A percentile compares a stretch with the other conserved stretches of the same genome.
phyloP scores from a whole-genome alignment of 805 yeast species.

The Lipomyces japonicus region DNA sequence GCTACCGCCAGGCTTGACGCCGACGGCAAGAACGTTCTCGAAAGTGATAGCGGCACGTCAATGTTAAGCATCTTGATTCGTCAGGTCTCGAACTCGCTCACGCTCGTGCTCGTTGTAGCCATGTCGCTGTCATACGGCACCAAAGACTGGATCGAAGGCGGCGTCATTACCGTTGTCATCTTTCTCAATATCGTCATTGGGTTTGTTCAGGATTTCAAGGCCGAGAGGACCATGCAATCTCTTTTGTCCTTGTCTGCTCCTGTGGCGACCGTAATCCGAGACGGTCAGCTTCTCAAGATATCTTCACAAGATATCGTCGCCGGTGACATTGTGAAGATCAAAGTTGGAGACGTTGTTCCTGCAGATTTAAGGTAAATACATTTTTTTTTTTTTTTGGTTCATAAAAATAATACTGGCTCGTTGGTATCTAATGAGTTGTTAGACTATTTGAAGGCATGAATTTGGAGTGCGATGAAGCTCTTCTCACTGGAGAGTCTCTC shows the following conservation, averaged over 20 bases:
- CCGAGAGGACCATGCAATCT: slow-evolving; percentile 77
- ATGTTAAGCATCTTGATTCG: slow-evolving; percentile 54
- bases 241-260: slow-evolving; percentile 65
- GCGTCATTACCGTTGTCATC: slow-evolving; percentile 70
- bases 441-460: slow-evolving; percentile 55
- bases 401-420: not conserved
- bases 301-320: slow-evolving; percentile 66
- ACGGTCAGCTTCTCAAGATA: slow-evolving; percentile 54
- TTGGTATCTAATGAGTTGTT: not conserved
- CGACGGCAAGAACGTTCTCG: slow-evolving; percentile 64
- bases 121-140: slow-evolving; percentile 62
- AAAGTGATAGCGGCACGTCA: slow-evolving; percentile 56
- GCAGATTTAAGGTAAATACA: slow-evolving; percentile 51
- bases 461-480: slow-evolving; percentile 68
- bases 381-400: too few relatives aligned
- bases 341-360: slow-evolving; percentile 75
- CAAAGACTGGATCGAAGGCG: slow-evolving; percentile 77
- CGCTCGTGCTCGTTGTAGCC: slow-evolving; percentile 43
- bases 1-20: slow-evolving; percentile 37
- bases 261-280: slow-evolving; percentile 61
- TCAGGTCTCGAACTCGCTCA: slow-evolving; percentile 76
- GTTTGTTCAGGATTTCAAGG: slow-evolving; percentile 64
- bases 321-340: slow-evolving; percentile 62
- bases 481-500: slow-evolving; percentile 62
- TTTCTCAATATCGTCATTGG: slow-evolving; percentile 63